These are phyloP conservation scores for Calocybe gangraenosa DNA, from an alignment of 768 basidiomycete species.

Conservation along the genomic window DNA sequence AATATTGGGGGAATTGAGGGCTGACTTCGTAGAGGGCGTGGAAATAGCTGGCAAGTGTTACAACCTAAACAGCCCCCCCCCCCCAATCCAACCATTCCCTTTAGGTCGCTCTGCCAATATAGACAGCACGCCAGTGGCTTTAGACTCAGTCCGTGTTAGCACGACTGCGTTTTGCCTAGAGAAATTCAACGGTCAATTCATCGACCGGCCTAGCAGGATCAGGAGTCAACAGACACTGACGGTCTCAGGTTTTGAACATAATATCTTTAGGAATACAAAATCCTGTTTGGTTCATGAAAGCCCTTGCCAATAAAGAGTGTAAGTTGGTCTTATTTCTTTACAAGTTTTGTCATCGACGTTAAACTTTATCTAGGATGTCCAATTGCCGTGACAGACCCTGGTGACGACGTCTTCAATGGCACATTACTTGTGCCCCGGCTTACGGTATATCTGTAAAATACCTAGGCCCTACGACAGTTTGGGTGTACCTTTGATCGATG, in stretches of 20 bases:
- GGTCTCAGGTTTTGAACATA: slow-evolving; percentile 55
- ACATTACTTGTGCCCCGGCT: too few species aligned
- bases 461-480: too few species aligned
- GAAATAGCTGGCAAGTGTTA: slow-evolving; percentile 52
- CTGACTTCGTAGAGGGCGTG: slow-evolving; percentile 66
- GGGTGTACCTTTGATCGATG: too few species aligned
- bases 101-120: slow-evolving; percentile 59
- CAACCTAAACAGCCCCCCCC: too few species aligned
- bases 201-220: neutral
- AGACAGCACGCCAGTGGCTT: slow-evolving; percentile 70
- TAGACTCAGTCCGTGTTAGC: slow-evolving; percentile 91
- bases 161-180: slow-evolving; percentile 69
- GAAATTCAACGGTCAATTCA: slow-evolving; percentile 50
- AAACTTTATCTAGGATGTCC: slow-evolving; percentile 57
- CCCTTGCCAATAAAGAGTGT: slow-evolving; percentile 74
- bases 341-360: neutral
- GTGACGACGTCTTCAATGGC: slow-evolving; percentile 87
- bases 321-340: slow-evolving; percentile 22
- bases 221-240: neutral
- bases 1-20: slow-evolving; percentile 81
- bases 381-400: slow-evolving; percentile 73
- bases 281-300: slow-evolving; percentile 63
- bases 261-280: slow-evolving; percentile 86
- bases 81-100: too few species aligned
- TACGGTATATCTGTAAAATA: too few species aligned